These are phyloP conservation scores for Adenanthera pavonina DNA, from an alignment of 306 rosid species.

Conservation along the genomic window DNA sequence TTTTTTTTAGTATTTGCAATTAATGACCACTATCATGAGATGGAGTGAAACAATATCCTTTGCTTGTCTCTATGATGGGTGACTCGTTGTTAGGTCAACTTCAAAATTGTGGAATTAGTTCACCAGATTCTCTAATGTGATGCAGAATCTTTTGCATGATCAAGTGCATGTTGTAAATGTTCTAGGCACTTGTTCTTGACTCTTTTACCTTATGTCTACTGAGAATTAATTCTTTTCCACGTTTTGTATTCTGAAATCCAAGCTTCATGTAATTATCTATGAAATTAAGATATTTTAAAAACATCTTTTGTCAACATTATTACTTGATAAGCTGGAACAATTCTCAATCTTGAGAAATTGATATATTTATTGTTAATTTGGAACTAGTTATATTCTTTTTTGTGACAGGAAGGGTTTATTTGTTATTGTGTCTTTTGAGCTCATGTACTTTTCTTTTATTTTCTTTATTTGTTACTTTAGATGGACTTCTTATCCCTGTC, in stretches of 20 bases:
- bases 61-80: conserved; percentile 1
- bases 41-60: conserved; percentile 28
- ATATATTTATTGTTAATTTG: conserved; percentile 18
- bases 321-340: conserved; percentile 10
- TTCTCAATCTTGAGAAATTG: conserved; percentile 27
- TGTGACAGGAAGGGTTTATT: conserved; percentile 19
- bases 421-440: conserved; percentile 10
- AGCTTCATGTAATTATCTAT: not conserved
- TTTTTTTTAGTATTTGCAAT: not conserved
- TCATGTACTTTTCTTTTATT: not conserved
- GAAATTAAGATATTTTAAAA: conserved; percentile 6
- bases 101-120: conserved; percentile 56
- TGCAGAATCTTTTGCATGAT: conserved; percentile 72
- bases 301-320: conserved; percentile 14
- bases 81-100: conserved; percentile 48
- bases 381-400: conserved; percentile 18
- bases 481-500: not conserved
- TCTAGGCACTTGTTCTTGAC: conserved; percentile 59
- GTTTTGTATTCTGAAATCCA: conserved; percentile 18
- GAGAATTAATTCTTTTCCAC: conserved; percentile 14
- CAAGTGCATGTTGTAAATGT: conserved; percentile 78
- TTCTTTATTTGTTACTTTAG: not conserved
- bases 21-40: conserved; percentile 12
- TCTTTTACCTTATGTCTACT: conserved; percentile 24
- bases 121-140: conserved; percentile 63